Evolutionary conservation across 306 rosid genomes (phyloP), one percentile per base, ranked within the genome.

Genomic region (Potentilla sterilis): DNA sequence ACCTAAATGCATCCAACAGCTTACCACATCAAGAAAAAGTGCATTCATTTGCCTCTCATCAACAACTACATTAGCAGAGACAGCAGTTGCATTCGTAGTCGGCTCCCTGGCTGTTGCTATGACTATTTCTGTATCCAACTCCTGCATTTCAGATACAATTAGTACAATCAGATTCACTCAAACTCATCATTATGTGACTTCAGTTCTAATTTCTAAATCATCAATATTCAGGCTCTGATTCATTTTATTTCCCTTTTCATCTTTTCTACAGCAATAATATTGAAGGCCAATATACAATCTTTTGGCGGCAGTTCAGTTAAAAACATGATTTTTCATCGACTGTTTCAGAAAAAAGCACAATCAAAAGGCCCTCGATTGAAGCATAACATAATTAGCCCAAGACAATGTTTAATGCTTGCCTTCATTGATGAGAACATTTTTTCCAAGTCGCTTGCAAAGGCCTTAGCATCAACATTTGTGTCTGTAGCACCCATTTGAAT

Each of bases 31-130:
- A 48, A 92, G 97, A 86, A 95, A 95, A 77, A 92, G 93, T 34
- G 97, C 96, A 85, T 95, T 95, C 98, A 95, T 95, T 87, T 95
- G 99, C 86, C 99, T 90, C 85, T 95, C 97, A 65, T 95, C 99
- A 71, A 88, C 85, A 44, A 92, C 80, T 54, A 95, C 74, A 84
- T 92, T 92, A 35, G 99, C 97, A 73, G 97, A 84, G 34, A 90
- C 89, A 74, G 97, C 91, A 22, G 97, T 83, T 55, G 96, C 85
- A 32, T 67, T 80, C 62, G 88, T 78, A 28, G 68, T 55, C 35
- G 92, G 72, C 47, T 89, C 91, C 85, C 92, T 86, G 42, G 83
- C 85, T 62, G 96, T 79, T 70, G 92, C 97, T 79, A 92, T 86
- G 72, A 92, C 89, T 82, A 95, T 75, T 83, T 95, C 97, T 14